These are phyloP conservation scores for Haematococcus sp. DNA, from an alignment of 139 green algal species.

Conservation along the genomic window DNA sequence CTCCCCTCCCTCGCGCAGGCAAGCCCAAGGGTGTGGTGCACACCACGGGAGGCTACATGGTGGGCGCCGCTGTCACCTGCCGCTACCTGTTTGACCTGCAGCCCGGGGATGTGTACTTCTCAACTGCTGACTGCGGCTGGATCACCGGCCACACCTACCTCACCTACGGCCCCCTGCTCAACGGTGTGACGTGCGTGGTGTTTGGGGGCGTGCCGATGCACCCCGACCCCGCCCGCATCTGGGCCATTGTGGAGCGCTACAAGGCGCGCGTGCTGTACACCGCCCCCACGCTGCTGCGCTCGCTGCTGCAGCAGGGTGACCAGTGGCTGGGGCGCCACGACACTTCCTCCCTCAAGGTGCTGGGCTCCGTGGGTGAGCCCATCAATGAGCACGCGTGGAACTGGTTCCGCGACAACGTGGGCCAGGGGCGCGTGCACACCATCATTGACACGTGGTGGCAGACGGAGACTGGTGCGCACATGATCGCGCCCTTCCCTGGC, in stretches of 20 bases:
- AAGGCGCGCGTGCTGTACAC: constrained; percentile 90
- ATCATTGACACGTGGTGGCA: constrained; percentile 75
- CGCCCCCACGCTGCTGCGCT: constrained; percentile 87
- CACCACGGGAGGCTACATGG: constrained; percentile 52
- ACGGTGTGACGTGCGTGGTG: constrained; percentile 74
- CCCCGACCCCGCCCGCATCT: constrained; percentile 80
- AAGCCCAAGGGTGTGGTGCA: constrained; percentile 96
- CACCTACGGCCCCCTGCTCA: constrained; percentile 82
- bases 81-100: constrained; percentile 79
- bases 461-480: constrained; percentile 91
- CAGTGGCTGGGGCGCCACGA: constrained; percentile 47
- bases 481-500: constrained; percentile 89
- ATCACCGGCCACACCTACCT: constrained; percentile 95
- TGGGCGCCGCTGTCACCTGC: constrained; percentile 40
- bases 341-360: constrained; percentile 64
- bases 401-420: constrained; percentile 76
- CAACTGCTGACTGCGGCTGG: constrained; percentile 97
- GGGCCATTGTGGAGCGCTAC: constrained; percentile 90
- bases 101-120: constrained; percentile 86
- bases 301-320: constrained; percentile 84
- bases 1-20: constrained; percentile 34
- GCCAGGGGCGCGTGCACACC: constrained; percentile 12
- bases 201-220: constrained; percentile 92
- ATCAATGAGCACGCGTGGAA: constrained; percentile 94
- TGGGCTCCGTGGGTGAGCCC: constrained; percentile 94